Percentiles rank a stretch among this genome's conserved stretches.
Conservation (phyloP, 1,284 basidiomycete genomes). For the Schizophyllum commune region DNA sequence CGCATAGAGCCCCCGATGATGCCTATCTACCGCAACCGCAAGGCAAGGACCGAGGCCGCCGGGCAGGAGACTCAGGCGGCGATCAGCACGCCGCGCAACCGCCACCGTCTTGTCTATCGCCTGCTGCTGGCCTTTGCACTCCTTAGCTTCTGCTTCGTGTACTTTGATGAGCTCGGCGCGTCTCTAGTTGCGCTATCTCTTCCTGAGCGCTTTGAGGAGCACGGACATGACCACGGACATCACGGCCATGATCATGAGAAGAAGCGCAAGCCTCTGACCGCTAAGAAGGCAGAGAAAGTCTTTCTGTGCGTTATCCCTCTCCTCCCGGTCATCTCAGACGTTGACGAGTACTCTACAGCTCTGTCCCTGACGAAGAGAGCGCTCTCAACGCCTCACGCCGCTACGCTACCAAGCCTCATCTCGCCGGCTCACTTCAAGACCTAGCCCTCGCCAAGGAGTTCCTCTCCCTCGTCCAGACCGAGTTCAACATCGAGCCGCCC, state of each 20-base stretch:
- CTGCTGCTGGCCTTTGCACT: background rate
- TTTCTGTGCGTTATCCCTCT: conserved; percentile 24
- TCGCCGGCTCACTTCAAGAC: conserved; percentile 63
- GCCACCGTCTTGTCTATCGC: background rate
- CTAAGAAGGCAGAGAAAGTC: conserved; percentile 21
- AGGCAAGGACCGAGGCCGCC: background rate
- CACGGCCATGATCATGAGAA: conserved; percentile 11
- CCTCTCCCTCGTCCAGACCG: conserved; percentile 53
- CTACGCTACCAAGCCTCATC: conserved; percentile 63
- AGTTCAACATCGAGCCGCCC: conserved; percentile 45
- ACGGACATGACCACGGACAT: background rate
- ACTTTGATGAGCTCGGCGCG: background rate
- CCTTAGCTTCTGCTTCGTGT: background rate
- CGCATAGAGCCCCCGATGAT: background rate
- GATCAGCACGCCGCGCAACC: background rate
- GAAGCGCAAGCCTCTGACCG: conserved; percentile 4
- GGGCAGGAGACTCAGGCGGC: background rate
- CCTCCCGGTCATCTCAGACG: background rate
- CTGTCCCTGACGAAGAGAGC: conserved; percentile 47
- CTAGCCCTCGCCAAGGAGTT: conserved; percentile 57
- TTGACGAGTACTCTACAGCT: conserved; percentile 26
- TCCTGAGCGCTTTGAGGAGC: background rate
- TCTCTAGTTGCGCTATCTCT: background rate
- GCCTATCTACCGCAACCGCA: background rate
- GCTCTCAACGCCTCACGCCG: conserved; percentile 48